Evolutionary conservation across 768 basidiomycete species (phyloP), one percentile per base, ranked within the genome.

Genomic region (Boletus sp.): DNA sequence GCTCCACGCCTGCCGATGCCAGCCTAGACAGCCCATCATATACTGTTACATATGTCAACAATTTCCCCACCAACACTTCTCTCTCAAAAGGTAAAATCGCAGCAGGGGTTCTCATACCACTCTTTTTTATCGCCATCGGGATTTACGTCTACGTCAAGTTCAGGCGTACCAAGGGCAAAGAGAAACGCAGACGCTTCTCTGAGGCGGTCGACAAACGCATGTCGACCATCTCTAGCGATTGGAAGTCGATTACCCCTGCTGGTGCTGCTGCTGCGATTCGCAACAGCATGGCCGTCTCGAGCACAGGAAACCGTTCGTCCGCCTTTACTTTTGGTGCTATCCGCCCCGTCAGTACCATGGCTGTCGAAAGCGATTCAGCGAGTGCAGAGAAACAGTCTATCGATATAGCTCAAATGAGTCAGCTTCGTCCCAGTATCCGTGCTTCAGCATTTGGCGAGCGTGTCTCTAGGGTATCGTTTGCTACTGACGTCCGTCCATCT

Each of bases 181-280:
- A 79, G 29, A 77, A 86, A 66, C 76, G 80, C 63, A 78, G 73
- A 67, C 76, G 76, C 21, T 93, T 82, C 77, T 83, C 79, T 38
- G 78, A 84, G 66, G 79, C 75, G 10, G 69, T 93, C 68, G 90
- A 93, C 73, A 83, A 83, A 69, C 86, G 90, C 68, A 91, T 93
- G 90, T 86, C 83, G 2, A 88, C 85, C 46, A 88, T 91, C 59
- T 85, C 83, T 7, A 73, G 78, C 19, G 87, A 90, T 64, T 92
- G 90, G 90, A 86, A 85, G 67, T 77, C 79, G 41, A 83, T 90
- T 61, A 81, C 85, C 8, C 74, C 76, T 6, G 84, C 81, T 5
- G 90, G 88, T 45, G 90, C 89, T 1, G 75, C 76, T 21, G 87
- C 84, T 33, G 90, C 88, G 11, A 85, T 93, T 58, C 81, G 89